Percentiles rank a stretch among this genome's conserved stretches.
These are phyloP conservation scores for Eucommia ulmoides DNA, from an alignment of 257 asterid genomes.

Conservation along the genomic window DNA sequence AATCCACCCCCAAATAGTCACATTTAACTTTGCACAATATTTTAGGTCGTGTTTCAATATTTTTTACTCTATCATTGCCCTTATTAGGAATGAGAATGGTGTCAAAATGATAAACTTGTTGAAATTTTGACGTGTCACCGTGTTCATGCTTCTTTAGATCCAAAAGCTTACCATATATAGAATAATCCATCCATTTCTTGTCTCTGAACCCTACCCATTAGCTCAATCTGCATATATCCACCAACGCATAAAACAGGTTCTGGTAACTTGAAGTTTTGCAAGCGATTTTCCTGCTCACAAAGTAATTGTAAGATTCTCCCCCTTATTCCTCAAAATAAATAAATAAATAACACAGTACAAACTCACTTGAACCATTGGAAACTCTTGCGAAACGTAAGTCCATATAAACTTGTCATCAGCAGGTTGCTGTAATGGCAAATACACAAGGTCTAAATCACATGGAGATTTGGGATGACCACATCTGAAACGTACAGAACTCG, in stretches of 20 bases:
- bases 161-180: constrained; percentile 55
- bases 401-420: constrained; percentile 69
- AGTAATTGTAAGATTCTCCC: not conserved
- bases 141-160: not conserved
- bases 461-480: constrained; percentile 47
- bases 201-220: constrained; percentile 60
- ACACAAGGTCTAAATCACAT: constrained; percentile 15
- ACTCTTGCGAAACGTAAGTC: constrained; percentile 67
- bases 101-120: not conserved
- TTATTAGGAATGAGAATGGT: not conserved
- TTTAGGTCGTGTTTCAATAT: not conserved
- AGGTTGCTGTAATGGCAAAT: constrained; percentile 27
- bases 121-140: not conserved
- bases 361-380: constrained; percentile 58
- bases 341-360: not conserved
- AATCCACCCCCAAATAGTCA: too few species aligned
- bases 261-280: constrained; percentile 78
- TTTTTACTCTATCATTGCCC: too few species aligned
- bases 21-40: not conserved
- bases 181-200: constrained; percentile 46
- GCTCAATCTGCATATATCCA: constrained; percentile 67
- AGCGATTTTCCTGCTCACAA: constrained; percentile 43
- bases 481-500: constrained; percentile 54
- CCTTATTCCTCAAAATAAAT: not conserved
- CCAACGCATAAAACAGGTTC: constrained; percentile 65